Conservation (phyloP, 2,329 filamentous ascomycete genomes). For the Pestalotiopsis sp. region DNA sequence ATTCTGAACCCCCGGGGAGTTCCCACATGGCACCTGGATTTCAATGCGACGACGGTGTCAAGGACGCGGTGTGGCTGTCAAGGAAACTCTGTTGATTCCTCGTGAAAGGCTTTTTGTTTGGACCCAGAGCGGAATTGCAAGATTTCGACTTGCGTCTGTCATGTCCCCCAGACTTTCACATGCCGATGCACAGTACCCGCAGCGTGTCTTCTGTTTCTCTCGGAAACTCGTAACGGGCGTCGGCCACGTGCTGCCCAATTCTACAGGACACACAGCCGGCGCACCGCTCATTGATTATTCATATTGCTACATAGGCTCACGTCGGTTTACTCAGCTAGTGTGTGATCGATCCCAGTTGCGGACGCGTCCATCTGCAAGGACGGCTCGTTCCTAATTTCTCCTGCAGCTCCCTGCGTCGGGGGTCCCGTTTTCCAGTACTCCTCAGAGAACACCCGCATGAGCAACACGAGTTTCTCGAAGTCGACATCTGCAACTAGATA, state of each 20-base stretch:
- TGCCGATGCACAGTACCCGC: neutral
- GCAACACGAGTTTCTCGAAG: neutral
- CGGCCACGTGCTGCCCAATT: neutral
- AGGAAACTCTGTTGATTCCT: neutral
- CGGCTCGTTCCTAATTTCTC: neutral
- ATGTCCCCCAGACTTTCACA: neutral
- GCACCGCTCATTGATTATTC: neutral
- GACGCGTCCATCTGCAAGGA: neutral
- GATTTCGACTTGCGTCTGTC: neutral
- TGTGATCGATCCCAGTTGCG: neutral
- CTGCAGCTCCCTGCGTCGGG: neutral
- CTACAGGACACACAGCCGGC: neutral
- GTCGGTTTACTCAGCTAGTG: neutral
- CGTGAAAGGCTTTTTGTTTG: neutral
- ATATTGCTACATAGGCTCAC: neutral
- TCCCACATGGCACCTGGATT: neutral
- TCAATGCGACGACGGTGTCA: neutral
- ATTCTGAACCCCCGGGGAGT: neutral
- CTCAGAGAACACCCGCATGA: neutral
- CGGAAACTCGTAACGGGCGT: neutral
- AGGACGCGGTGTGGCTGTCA: neutral
- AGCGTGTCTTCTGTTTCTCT: neutral
- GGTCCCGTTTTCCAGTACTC: neutral
- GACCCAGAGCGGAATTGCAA: neutral
- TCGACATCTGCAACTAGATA: neutral